These are phyloP conservation scores for Fremontodendron californicum DNA, from an alignment of 345 rosid genomes.

Conservation along the genomic window DNA sequence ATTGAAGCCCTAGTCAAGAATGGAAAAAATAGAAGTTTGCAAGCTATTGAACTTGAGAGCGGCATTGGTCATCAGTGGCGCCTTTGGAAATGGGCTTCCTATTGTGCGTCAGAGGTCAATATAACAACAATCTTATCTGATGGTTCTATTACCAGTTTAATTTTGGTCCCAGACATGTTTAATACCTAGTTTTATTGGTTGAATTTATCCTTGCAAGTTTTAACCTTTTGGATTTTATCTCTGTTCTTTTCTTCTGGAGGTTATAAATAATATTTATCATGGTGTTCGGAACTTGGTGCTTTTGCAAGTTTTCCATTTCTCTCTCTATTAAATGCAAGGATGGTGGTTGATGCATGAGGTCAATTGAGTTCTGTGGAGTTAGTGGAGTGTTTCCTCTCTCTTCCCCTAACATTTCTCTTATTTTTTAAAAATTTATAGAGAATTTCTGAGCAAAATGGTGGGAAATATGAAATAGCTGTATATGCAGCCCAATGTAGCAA, in stretches of 20 bases:
- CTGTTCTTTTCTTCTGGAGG: neutral
- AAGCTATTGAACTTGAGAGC: slow-evolving; percentile 90
- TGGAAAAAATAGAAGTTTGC: slow-evolving; percentile 73
- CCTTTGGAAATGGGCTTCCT: slow-evolving; percentile 98
- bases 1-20: slow-evolving; percentile 74
- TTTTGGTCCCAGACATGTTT: neutral
- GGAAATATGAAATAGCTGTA: slow-evolving; percentile 82
- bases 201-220: neutral
- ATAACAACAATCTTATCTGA: slow-evolving; percentile 3
- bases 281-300: neutral
- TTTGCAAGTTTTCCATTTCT: neutral
- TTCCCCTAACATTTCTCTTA: neutral
- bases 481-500: slow-evolving; percentile 90
- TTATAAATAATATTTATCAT: neutral
- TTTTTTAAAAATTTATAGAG: slow-evolving; percentile 42
- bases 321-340: neutral
- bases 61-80: slow-evolving; percentile 84
- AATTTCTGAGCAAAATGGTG: slow-evolving; percentile 81
- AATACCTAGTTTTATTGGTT: neutral
- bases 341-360: neutral
- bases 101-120: slow-evolving; percentile 87
- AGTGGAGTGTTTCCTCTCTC: slow-evolving; percentile 19
- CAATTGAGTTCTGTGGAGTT: neutral
- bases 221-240: neutral
- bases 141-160: slow-evolving; percentile 13